A percentile compares a stretch with the other conserved stretches of the same genome.
phyloP scores from a whole-genome alignment of 148 eudicot species.

The Rhododendron ovatum region DNA sequence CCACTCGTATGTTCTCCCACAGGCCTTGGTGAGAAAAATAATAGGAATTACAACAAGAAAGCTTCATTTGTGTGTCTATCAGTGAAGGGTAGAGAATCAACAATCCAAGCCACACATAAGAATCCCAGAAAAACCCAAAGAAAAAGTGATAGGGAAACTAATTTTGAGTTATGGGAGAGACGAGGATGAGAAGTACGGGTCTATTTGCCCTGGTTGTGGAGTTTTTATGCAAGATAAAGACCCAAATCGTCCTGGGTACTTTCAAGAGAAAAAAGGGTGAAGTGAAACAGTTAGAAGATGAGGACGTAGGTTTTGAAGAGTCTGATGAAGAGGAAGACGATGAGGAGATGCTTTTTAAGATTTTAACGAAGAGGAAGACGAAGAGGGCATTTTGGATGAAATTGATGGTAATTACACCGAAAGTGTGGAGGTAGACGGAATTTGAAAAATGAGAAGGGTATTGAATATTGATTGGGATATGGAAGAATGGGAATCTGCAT shows the following conservation, averaged over 20 bases:
- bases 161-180: constrained; percentile 88
- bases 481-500: constrained; percentile 62
- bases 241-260: constrained; percentile 79
- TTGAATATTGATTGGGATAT: constrained; percentile 48
- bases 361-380: constrained; percentile 25
- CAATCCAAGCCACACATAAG: constrained; percentile 28
- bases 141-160: constrained; percentile 32
- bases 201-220: constrained; percentile 92
- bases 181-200: constrained; percentile 62
- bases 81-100: constrained; percentile 39
- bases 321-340: constrained; percentile 30
- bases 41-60: constrained; percentile 16
- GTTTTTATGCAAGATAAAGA: constrained; percentile 91
- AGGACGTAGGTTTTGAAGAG: constrained; percentile 33
- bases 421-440: constrained; percentile 26
- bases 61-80: constrained; percentile 33
- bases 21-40: constrained; percentile 30
- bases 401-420: constrained; percentile 36
- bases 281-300: constrained; percentile 22
- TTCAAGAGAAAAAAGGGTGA: constrained; percentile 48
- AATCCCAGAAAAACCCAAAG: constrained; percentile 29
- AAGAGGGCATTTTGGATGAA: constrained; percentile 30
- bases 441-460: constrained; percentile 26
- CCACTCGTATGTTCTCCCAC: neutral
- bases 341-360: constrained; percentile 33